phyloP scores from a whole-genome alignment of 768 basidiomycete species.

The Leccinum truebloodii region DNA sequence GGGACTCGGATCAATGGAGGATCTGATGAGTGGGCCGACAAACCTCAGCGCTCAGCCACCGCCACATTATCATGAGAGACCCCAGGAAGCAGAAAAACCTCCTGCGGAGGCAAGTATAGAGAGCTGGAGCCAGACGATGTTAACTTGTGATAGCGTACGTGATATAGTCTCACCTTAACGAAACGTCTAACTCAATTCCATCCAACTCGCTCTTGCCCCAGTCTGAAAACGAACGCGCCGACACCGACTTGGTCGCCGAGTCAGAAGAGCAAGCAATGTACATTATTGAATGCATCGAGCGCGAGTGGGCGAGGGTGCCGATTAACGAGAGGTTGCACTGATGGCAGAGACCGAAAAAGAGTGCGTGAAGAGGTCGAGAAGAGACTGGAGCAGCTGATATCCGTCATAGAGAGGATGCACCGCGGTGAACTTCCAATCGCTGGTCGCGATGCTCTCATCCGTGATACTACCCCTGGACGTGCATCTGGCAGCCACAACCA shows the following conservation, averaged over 20 bases:
- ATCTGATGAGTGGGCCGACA: too few species aligned
- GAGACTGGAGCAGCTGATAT: constrained; percentile 68
- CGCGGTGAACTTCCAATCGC: constrained; percentile 69
- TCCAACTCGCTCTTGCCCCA: constrained; percentile 74
- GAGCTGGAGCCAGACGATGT: constrained; percentile 2
- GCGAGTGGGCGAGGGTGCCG: constrained; percentile 78
- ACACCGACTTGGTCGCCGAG: constrained; percentile 66
- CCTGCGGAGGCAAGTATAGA: not conserved
- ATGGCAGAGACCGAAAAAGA: constrained; percentile 75
- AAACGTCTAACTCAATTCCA: not conserved
- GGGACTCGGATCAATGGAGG: too few species aligned
- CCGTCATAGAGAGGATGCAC: constrained; percentile 68
- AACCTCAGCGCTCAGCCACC: too few species aligned
- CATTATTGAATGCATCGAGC: constrained; percentile 80
- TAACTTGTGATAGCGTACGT: constrained; percentile 19
- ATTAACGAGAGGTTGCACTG: constrained; percentile 63
- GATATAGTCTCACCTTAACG: not conserved
- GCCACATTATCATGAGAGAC: too few species aligned
- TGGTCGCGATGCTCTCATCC: constrained; percentile 39
- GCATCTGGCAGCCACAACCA: constrained; percentile 41
- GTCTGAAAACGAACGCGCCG: constrained; percentile 74
- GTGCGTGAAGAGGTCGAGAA: constrained; percentile 72
- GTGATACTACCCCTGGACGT: constrained; percentile 44
- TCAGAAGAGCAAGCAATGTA: constrained; percentile 83
- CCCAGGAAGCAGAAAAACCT: too few species aligned